Conservation (phyloP, 805 yeast species). For the Saccharomycopsis fermentans region DNA sequence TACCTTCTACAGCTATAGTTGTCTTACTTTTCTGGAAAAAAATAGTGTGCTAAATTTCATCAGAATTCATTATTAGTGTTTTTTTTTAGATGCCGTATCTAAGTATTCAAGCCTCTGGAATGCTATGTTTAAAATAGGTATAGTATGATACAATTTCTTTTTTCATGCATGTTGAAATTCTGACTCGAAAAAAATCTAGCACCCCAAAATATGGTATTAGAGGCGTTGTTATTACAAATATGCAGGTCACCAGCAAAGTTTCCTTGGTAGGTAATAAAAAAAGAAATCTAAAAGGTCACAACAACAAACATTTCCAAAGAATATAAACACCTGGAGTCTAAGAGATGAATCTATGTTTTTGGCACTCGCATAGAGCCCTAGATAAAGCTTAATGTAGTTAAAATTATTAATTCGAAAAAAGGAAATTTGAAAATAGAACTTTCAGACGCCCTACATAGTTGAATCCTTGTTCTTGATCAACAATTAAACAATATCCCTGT, state of each 20-base stretch:
- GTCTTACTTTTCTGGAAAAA: too few relatives aligned
- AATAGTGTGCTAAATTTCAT: too few relatives aligned
- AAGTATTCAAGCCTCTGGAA: not conserved
- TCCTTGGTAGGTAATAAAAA: too few relatives aligned
- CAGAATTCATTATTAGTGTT: too few relatives aligned
- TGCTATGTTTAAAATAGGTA: not conserved
- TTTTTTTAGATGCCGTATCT: not conserved
- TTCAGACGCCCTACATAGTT: not conserved
- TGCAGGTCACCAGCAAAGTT: too few relatives aligned
- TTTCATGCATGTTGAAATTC: not conserved
- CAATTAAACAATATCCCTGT: not conserved
- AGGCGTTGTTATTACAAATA: not conserved
- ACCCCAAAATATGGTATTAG: not conserved
- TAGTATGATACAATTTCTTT: not conserved
- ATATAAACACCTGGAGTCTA: too few relatives aligned
- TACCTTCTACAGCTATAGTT: too few relatives aligned
- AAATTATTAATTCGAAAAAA: not conserved
- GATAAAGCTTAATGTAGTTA: not conserved
- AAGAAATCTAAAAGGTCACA: too few relatives aligned
- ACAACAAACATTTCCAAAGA: too few relatives aligned
- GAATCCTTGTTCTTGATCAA: not conserved
- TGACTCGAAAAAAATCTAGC: not conserved
- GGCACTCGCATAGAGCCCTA: not conserved
- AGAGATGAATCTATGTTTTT: too few relatives aligned
- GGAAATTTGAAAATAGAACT: not conserved